Percentiles rank a stretch among this genome's conserved stretches.
Evolutionary conservation across 306 rosid genomes (phyloP).

Genomic region (Rosa persica): DNA sequence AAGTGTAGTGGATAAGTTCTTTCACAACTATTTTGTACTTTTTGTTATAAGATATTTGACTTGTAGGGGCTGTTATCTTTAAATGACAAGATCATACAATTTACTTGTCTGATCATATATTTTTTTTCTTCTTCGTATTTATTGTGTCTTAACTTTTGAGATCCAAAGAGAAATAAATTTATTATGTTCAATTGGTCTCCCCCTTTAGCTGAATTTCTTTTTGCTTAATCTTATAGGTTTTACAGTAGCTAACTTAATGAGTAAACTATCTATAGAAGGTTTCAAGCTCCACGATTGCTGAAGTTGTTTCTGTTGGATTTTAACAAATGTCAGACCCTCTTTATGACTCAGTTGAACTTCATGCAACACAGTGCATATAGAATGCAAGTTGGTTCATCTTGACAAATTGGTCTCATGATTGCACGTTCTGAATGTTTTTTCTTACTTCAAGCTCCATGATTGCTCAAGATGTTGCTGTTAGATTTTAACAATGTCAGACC

Average conservation of each 20-base stretch:
- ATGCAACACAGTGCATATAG: background rate
- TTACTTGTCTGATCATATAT: background rate
- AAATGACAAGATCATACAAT: background rate
- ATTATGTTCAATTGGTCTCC: background rate
- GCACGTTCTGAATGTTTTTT: background rate
- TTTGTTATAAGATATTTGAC: conserved; percentile 3
- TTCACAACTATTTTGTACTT: background rate
- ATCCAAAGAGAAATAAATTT: background rate
- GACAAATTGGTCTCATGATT: background rate
- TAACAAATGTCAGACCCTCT: background rate
- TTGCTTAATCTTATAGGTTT: conserved; percentile 1
- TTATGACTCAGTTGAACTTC: background rate
- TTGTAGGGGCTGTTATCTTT: background rate
- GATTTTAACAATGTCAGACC: background rate
- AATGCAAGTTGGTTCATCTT: background rate
- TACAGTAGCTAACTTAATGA: background rate
- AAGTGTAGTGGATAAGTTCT: conserved; percentile 5
- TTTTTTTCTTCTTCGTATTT: background rate
- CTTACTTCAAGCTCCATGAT: background rate
- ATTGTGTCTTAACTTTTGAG: background rate
- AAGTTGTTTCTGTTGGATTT: background rate
- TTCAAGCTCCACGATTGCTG: conserved; percentile 1
- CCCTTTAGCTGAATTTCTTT: background rate
- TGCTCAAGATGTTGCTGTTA: background rate
- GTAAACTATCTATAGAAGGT: background rate